Percentiles rank a stretch among this genome's conserved stretches.
phyloP scores from a whole-genome alignment of 208 protist genomes.

The Leishmania guyanensis region DNA sequence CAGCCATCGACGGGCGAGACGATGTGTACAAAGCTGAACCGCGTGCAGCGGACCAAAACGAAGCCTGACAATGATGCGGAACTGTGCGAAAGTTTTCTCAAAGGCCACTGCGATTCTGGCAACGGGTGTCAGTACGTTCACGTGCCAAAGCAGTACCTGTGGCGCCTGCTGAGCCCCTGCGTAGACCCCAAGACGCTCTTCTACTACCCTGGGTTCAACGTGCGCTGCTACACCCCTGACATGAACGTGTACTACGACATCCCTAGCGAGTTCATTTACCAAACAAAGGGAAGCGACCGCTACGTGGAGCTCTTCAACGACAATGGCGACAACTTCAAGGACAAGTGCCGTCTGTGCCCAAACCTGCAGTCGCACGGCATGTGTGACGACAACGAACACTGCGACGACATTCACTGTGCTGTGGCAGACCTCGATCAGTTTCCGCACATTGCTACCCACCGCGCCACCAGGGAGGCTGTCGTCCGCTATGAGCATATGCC shows the following conservation, averaged over 20 bases:
- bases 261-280: conserved; percentile 61
- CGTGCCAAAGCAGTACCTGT: conserved; percentile 72
- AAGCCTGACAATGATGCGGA: conserved; percentile 39
- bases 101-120: conserved; percentile 48
- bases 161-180: conserved; percentile 54
- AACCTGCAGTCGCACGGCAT: conserved; percentile 34
- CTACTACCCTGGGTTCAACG: conserved; percentile 63
- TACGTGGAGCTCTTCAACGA: conserved; percentile 81
- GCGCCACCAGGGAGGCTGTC: conserved; percentile 48
- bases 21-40: conserved; percentile 63
- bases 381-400: conserved; percentile 51
- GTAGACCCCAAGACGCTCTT: conserved; percentile 39
- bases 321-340: conserved; percentile 81
- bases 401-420: conserved; percentile 66
- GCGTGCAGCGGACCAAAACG: conserved; percentile 46
- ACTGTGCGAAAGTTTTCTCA: conserved; percentile 75
- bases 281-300: conserved; percentile 58
- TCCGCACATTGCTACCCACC: conserved; percentile 61
- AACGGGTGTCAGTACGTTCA: conserved; percentile 60
- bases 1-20: conserved; percentile 35
- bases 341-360: conserved; percentile 70
- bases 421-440: conserved; percentile 49
- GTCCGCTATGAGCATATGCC: conserved; percentile 63
- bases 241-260: conserved; percentile 79
- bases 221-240: conserved; percentile 72